Evolutionary conservation across 805 yeast species (phyloP).

Genomic region (Kregervanrija pseudodelftensis): DNA sequence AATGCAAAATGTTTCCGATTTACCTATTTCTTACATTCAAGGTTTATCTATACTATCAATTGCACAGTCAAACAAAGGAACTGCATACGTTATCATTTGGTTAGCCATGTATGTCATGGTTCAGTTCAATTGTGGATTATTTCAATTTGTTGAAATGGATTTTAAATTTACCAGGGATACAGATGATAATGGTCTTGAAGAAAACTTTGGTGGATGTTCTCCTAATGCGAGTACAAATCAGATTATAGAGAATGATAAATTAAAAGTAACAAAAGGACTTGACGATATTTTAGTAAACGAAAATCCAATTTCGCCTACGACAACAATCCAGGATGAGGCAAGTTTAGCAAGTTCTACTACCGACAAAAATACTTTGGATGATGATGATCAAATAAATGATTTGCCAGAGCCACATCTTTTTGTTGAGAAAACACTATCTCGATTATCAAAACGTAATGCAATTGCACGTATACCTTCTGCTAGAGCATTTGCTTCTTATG

Average conservation of each 20-base stretch:
- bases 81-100: constrained; percentile 52
- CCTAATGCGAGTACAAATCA: neutral
- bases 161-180: constrained; percentile 29
- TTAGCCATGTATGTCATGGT: constrained; percentile 43
- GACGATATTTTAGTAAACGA: neutral
- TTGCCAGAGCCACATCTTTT: constrained; percentile 4
- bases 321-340: constrained; percentile 5
- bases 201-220: neutral
- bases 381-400: too few relatives aligned
- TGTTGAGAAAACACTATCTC: constrained; percentile 3
- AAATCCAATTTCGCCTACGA: constrained; percentile 7
- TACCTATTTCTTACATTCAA: constrained; percentile 72
- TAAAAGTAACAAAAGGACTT: neutral
- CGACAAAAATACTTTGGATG: too few relatives aligned
- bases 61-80: constrained; percentile 28
- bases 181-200: constrained; percentile 1
- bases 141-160: constrained; percentile 43
- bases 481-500: constrained; percentile 10
- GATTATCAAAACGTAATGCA: constrained; percentile 6
- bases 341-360: too few relatives aligned
- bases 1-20: constrained; percentile 68
- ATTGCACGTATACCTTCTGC: constrained; percentile 27
- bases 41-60: constrained; percentile 42
- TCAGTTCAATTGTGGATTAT: constrained; percentile 49
- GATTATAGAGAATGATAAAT: neutral